These are phyloP conservation scores for Obelidium mucronatum DNA, from an alignment of 192 early-diverging fungal species.

Conservation along the genomic window DNA sequence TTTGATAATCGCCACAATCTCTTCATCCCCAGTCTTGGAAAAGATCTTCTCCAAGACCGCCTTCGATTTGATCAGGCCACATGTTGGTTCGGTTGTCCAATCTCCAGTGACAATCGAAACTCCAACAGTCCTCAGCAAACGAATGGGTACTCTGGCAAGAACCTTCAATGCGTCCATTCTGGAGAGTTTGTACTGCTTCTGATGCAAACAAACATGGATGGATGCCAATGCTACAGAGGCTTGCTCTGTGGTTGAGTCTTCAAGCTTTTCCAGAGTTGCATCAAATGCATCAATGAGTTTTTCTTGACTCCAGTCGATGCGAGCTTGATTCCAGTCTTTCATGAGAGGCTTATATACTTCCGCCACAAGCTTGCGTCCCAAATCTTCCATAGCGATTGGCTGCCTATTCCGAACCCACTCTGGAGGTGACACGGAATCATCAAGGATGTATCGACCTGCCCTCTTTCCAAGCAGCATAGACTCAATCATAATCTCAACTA, in stretches of 20 bases:
- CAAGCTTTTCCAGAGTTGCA: neutral
- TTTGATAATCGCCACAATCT: neutral
- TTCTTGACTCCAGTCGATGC: neutral
- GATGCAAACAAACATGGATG: neutral
- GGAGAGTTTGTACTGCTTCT: neutral
- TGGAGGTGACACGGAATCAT: neutral
- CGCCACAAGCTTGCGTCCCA: neutral
- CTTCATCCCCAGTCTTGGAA: neutral
- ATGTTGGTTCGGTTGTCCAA: conserved; percentile 26
- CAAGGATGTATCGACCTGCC: conserved; percentile 21
- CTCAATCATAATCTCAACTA: conserved; percentile 3
- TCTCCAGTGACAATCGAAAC: conserved; percentile 5
- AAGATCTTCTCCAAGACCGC: neutral
- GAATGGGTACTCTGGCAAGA: neutral
- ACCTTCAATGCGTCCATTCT: conserved; percentile 2
- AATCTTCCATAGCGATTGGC: neutral
- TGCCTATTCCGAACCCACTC: neutral
- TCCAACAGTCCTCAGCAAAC: neutral
- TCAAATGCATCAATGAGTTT: neutral
- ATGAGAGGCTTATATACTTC: neutral
- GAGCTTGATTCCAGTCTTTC: neutral
- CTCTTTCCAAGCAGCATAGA: neutral
- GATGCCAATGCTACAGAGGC: neutral
- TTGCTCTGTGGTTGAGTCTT: neutral
- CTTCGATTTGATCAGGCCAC: neutral